phyloP scores from a whole-genome alignment of 2,329 filamentous ascomycete species.

The Curvularia eragrostidis region DNA sequence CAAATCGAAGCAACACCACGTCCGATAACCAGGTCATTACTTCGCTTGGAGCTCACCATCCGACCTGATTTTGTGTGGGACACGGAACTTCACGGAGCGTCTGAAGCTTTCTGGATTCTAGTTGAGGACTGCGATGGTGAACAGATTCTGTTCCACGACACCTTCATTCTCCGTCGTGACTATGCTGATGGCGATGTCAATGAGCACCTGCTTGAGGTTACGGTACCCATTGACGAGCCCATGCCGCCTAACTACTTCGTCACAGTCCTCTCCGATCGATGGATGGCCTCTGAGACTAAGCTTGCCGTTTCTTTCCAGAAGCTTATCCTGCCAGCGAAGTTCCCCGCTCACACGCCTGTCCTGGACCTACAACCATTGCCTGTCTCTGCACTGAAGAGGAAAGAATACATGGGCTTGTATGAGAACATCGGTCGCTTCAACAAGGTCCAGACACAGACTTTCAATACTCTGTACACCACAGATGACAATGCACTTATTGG shows the following conservation, averaged over 20 bases:
- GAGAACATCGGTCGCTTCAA: conserved; percentile 89
- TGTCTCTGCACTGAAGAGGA: conserved; percentile 83
- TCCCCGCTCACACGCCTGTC: conserved; percentile 90
- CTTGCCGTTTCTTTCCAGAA: conserved; percentile 95
- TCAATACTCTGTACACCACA: conserved; percentile 88
- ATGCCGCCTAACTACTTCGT: conserved; percentile 99
- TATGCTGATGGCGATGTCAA: conserved; percentile 86
- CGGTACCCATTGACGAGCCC: conserved; percentile 93
- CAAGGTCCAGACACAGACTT: conserved; percentile 95
- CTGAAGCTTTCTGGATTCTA: conserved; percentile 95
- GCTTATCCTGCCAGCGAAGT: conserved; percentile 90
- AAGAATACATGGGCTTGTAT: conserved; percentile 83
- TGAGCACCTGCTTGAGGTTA: conserved; percentile 95
- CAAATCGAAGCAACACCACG: conserved; percentile 94
- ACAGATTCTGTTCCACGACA: conserved; percentile 92
- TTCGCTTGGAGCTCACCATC: conserved; percentile 87
- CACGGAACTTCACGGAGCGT: conserved; percentile 81
- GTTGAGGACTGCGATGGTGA: conserved; percentile 98
- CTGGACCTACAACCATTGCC: conserved; percentile 91
- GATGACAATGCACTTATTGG: conserved; percentile 95
- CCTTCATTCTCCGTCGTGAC: conserved; percentile 88
- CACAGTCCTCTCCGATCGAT: conserved; percentile 89
- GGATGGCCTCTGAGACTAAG: conserved; percentile 98
- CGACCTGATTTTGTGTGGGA: conserved; percentile 98
- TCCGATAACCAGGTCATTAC: conserved; percentile 91